A percentile compares a stretch with the other conserved stretches of the same genome.
phyloP scores from a whole-genome alignment of 306 rosid genomes.

The Pyrus pyrifolia region DNA sequence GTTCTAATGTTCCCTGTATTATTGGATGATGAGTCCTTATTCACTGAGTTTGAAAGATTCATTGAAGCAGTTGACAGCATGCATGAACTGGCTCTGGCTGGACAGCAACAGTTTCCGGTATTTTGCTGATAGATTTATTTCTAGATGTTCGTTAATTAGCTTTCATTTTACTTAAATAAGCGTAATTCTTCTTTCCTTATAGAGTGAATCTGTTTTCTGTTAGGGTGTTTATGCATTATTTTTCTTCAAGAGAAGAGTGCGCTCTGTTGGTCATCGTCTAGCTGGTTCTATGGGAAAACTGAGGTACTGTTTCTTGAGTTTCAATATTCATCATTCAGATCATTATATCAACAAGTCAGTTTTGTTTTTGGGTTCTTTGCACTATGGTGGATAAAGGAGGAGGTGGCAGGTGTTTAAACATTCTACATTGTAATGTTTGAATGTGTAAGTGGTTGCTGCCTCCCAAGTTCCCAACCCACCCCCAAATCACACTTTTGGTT shows the following conservation, averaged over 20 bases:
- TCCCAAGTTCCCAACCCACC: too few relatives aligned
- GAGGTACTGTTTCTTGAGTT: slow-evolving; percentile 41
- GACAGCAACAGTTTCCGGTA: slow-evolving; percentile 95
- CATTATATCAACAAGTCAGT: background rate
- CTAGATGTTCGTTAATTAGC: background rate
- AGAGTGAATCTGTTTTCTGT: slow-evolving; percentile 18
- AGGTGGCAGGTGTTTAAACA: background rate
- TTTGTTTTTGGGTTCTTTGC: background rate
- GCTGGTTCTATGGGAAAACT: slow-evolving; percentile 83
- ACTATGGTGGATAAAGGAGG: background rate
- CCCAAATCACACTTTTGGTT: background rate
- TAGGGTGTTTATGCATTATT: slow-evolving; percentile 93
- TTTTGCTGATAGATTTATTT: slow-evolving; percentile 14
- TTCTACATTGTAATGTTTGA: background rate
- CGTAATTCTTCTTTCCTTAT: background rate
- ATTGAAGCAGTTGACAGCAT: slow-evolving; percentile 80
- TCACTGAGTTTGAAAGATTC: slow-evolving; percentile 78
- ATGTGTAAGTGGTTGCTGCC: too few relatives aligned
- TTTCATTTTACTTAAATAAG: slow-evolving; percentile 1
- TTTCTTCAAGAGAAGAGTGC: slow-evolving; percentile 85
- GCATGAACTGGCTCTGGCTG: slow-evolving; percentile 87
- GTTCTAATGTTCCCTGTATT: slow-evolving; percentile 83
- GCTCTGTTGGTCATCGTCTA: slow-evolving; percentile 90
- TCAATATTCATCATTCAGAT: background rate
- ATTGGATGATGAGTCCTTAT: slow-evolving; percentile 63